Conservation (phyloP, 2,329 filamentous ascomycete species). For the Colletotrichum truncatum region DNA sequence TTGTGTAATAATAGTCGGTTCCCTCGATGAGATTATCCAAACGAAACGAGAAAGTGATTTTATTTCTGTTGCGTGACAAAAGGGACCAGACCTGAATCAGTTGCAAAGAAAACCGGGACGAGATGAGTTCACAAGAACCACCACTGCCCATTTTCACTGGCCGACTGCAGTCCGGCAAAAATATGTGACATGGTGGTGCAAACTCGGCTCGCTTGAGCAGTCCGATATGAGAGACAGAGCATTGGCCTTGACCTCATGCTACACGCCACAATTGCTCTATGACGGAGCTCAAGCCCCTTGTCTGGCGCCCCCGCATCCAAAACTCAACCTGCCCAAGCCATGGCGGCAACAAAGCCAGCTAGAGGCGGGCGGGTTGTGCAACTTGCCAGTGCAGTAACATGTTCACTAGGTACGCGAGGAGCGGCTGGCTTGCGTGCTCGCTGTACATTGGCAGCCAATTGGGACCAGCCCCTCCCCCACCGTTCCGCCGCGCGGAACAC, state of each 20-base stretch:
- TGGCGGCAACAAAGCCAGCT: not conserved
- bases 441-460: not conserved
- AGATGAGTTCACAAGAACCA: too few relatives aligned
- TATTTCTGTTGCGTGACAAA: too few relatives aligned
- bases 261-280: not conserved
- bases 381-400: too few relatives aligned
- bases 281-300: not conserved
- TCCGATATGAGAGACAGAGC: not conserved
- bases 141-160: not conserved
- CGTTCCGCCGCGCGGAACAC: slow-evolving; percentile 15
- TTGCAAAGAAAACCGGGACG: too few relatives aligned
- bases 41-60: too few relatives aligned
- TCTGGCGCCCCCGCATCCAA: not conserved
- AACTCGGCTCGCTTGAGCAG: not conserved
- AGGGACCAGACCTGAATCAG: too few relatives aligned
- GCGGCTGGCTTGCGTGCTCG: not conserved
- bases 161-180: too few relatives aligned
- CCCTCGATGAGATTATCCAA: too few relatives aligned
- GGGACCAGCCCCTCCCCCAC: slow-evolving; percentile 28
- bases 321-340: too few relatives aligned
- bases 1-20: too few relatives aligned
- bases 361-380: too few relatives aligned
- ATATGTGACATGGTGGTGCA: not conserved
- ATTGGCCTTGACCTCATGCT: not conserved
- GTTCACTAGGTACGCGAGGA: not conserved